phyloP scores from a whole-genome alignment of 208 protist species.

The Endotrypanum monterogeii region DNA sequence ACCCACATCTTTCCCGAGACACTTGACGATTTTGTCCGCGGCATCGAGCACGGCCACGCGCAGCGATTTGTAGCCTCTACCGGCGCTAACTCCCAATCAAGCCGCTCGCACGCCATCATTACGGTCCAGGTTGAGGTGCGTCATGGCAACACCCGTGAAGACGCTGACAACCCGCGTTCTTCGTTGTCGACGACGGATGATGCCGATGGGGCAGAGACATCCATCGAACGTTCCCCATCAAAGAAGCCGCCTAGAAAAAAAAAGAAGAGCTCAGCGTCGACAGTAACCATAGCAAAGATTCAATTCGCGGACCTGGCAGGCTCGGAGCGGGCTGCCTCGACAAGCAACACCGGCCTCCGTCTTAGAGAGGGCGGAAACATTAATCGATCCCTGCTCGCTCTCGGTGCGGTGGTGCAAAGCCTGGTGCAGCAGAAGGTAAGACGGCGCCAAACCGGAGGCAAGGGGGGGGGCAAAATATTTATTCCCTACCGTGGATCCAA shows the following conservation, averaged over 20 bases:
- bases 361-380: conserved; percentile 94
- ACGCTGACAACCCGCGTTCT: background rate
- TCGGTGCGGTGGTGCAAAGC: conserved; percentile 93
- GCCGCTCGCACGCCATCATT: conserved; percentile 90
- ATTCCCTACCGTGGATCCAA: conserved; percentile 88
- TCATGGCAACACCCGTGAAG: background rate
- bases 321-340: conserved; percentile 85
- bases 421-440: conserved; percentile 51
- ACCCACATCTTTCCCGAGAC: conserved; percentile 58
- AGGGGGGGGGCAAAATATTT: conserved; percentile 35
- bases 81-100: conserved; percentile 81
- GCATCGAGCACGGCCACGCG: conserved; percentile 65
- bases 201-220: conserved; percentile 3
- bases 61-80: conserved; percentile 79
- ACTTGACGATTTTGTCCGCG: conserved; percentile 62
- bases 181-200: background rate
- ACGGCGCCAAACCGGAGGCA: conserved; percentile 20
- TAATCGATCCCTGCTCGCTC: conserved; percentile 93
- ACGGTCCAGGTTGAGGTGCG: conserved; percentile 79
- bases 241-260: background rate
- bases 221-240: background rate
- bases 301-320: conserved; percentile 90
- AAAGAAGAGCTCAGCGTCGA: background rate
- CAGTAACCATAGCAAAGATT: conserved; percentile 73
- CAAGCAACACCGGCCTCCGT: conserved; percentile 77